phyloP scores from a whole-genome alignment of 495 filamentous ascomycete species.

The Letharia columbiana region DNA sequence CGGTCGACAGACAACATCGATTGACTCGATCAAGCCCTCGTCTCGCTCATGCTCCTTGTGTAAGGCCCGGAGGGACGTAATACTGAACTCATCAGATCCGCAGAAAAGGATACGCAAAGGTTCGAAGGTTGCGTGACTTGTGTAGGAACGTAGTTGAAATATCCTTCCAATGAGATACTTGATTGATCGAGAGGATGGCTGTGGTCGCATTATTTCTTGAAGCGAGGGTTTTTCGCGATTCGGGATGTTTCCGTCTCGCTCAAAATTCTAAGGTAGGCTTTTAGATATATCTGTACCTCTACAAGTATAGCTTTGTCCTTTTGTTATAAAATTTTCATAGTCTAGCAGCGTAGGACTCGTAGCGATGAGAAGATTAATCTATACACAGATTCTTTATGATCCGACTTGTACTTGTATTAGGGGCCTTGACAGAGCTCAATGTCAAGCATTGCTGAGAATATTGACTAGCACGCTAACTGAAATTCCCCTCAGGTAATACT shows the following conservation, averaged over 20 bases:
- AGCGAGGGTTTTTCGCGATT: not conserved
- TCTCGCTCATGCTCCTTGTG: slow-evolving; percentile 48
- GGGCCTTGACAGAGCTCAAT: too few species aligned
- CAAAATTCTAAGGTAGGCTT: too few species aligned
- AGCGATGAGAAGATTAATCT: too few species aligned
- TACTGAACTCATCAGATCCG: slow-evolving; percentile 88
- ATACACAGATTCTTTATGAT: too few species aligned
- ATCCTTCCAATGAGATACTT: not conserved
- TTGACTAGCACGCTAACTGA: too few species aligned
- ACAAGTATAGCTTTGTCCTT: too few species aligned
- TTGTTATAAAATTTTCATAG: too few species aligned
- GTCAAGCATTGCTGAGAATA: too few species aligned
- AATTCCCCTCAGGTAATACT: too few species aligned
- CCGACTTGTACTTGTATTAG: too few species aligned
- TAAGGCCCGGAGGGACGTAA: slow-evolving; percentile 65
- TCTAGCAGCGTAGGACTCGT: too few species aligned
- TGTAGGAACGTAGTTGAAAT: not conserved
- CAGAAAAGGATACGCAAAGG: slow-evolving; percentile 91
- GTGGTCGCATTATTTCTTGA: not conserved
- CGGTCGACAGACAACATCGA: slow-evolving; percentile 80
- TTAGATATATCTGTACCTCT: too few species aligned
- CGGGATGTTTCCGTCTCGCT: not conserved
- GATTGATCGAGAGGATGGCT: not conserved
- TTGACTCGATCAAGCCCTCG: slow-evolving; percentile 57
- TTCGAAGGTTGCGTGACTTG: slow-evolving; percentile 36